Conservation (phyloP, 192 early-diverging fungal genomes). For the Martensiomyces pterosporus region DNA sequence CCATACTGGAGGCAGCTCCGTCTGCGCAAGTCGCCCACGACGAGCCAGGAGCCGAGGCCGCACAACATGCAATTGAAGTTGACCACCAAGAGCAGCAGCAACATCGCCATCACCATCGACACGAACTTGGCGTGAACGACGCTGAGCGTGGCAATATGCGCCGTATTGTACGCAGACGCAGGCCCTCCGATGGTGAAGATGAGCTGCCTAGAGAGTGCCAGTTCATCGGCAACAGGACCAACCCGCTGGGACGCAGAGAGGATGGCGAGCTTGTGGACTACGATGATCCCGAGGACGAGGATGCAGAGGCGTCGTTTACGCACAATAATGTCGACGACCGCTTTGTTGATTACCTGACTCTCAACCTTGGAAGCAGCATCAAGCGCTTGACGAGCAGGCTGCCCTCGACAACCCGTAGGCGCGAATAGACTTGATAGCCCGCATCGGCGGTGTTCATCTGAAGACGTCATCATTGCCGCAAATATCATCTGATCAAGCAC, state of each 20-base stretch:
- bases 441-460: no score
- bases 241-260: constrained; percentile 38
- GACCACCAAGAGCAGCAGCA: background rate
- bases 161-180: constrained; percentile 23
- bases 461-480: no score
- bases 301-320: constrained; percentile 32
- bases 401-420: constrained; percentile 12
- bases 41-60: background rate
- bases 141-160: constrained; percentile 5
- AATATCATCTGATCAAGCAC: no score
- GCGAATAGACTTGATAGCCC: no score
- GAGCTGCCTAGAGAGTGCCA: no score
- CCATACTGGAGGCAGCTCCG: background rate
- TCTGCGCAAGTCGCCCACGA: background rate
- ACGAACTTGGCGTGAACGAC: no score
- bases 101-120: constrained; percentile 6
- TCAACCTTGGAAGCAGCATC: constrained; percentile 25
- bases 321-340: constrained; percentile 44
- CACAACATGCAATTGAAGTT: constrained; percentile 1
- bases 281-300: constrained; percentile 40
- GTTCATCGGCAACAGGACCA: constrained; percentile 37
- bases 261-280: constrained; percentile 49
- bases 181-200: no score
- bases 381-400: constrained; percentile 23
- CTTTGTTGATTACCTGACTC: constrained; percentile 35